Evolutionary conservation across 345 rosid genomes (phyloP), one percentile per base, ranked within the genome.

Genomic region (Geranium rotundifolium): DNA sequence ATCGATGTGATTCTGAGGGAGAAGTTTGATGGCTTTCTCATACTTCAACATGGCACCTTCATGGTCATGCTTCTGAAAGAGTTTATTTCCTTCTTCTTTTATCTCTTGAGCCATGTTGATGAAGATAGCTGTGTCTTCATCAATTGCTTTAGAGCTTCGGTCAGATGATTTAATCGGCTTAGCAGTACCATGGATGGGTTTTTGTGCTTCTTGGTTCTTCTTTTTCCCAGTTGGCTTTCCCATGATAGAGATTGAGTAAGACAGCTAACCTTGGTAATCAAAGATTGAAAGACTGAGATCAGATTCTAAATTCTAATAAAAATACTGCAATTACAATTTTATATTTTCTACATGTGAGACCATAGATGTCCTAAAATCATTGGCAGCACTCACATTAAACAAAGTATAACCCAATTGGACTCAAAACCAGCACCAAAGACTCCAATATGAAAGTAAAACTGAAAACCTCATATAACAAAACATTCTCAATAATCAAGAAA

Each of bases 41-140:
- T 70, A 93, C 71, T 90, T 86, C 58, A 88, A 69, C 92, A 93
- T 82, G 59, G 99, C 99, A 10, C 99, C 99, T 83, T 93, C 99
- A 61, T 85, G 85, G 73, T 93, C 99, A 49, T 83, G 88, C 73
- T 84, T 90, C 70, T 86, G 96, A 61, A 75, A 81, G 12, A 93
- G 82, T 69, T 72, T 82, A 72, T 81, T 93, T 16, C 99, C 99
- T 90, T 93, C 99, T 67, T 93, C 99, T 72, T 93, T 93, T 61
- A 90, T 88, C 79, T 93, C 99, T 61, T 85, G 81, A 2, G 99
- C 85, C 89, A 90, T 79, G 81, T 69, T 80, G 31, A 90, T 90
- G 79, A 93, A 93, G 58, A 90, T 77, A 57, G 85, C 95, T 50
- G 95, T 93, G 79, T 93, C 97, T 59, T 90, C 96, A 69, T 93